Evolutionary conservation across 768 basidiomycete species (phyloP), one percentile per base, ranked within the genome.

Genomic region (Auricularia cornea): DNA sequence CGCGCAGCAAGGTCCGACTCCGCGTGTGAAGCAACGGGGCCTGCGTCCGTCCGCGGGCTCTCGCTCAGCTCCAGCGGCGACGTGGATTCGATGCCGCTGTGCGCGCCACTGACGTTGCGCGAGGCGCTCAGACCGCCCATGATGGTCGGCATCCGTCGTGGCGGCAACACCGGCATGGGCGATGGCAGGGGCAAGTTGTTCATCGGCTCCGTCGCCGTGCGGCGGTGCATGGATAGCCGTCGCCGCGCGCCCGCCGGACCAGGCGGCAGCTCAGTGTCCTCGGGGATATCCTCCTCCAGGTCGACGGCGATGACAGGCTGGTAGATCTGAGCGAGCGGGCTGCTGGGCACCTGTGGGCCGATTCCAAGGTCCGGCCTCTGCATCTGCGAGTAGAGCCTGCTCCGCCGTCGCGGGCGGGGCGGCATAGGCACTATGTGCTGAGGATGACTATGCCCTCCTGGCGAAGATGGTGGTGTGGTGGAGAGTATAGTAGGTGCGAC

Each of bases 251-350:
- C 3, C 76, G 74, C 57, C 79, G 78, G 65, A 57, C 78, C 60
- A 3, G 68, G 61, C 18, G 66, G 68, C 60, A 64, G 61, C 6
- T 65, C 63, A 20, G 26, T 31, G 16, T 77, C 74, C 62, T 78
- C 76, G 1, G 70, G 69, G 8, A 75, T 73, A 23, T 78, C 73
- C 1, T 83, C 82, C 30, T 57, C 54, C 26, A 57, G 28, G 60
- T 85, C 83, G 18, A 88, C 74, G 5, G 84, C 61, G n/a, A n/a
- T n/a, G 23, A 91, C 66, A 14, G 89, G 88, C 62, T 87, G 87
- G 70, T 83, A 92, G 16, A 90, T 77, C 70, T 90, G 88, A 2
- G 88, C 88, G 3, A 92, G 78, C 18, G 91, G 90, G 69, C 87
- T 88, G 10, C 80, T 79, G 2, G 73, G 67, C 20, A 69, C 65